Conservation (phyloP, 352 stramenopile genomes). For the Pythium angustatum region DNA sequence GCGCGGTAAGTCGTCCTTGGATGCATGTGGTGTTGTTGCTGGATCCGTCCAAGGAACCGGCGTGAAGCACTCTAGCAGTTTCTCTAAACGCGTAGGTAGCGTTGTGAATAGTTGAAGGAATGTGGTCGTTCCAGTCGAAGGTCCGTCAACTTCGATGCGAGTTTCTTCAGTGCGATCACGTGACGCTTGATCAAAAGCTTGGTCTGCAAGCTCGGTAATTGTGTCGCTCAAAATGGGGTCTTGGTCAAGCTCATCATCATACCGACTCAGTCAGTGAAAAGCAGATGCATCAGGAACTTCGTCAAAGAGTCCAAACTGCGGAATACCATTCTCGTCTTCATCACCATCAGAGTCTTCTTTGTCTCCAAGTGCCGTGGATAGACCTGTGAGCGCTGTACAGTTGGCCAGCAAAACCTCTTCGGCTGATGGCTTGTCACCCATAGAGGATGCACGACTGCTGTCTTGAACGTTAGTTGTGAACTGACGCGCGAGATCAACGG, state of each 20-base stretch:
- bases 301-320: neutral
- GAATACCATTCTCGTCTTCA: too few relatives aligned
- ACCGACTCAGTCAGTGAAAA: neutral
- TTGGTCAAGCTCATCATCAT: conserved; percentile 4
- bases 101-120: conserved; percentile 6
- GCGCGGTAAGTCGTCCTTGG: neutral
- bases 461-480: conserved; percentile 5
- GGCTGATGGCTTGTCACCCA: neutral
- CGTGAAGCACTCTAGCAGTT: conserved; percentile 1
- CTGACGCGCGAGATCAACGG: conserved; percentile 1
- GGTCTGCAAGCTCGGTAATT: neutral
- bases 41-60: conserved; percentile 8
- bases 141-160: neutral
- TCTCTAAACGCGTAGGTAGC: neutral
- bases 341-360: neutral
- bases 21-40: neutral
- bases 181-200: neutral
- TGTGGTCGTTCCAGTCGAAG: neutral
- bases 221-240: conserved; percentile 1
- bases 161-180: neutral
- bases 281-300: conserved; percentile 2
- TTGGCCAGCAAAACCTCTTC: conserved; percentile 2
- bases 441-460: neutral
- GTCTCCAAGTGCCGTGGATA: neutral
- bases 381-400: neutral